Evolutionary conservation across 768 basidiomycete genomes (phyloP).

Genomic region (Mycena floridula): DNA sequence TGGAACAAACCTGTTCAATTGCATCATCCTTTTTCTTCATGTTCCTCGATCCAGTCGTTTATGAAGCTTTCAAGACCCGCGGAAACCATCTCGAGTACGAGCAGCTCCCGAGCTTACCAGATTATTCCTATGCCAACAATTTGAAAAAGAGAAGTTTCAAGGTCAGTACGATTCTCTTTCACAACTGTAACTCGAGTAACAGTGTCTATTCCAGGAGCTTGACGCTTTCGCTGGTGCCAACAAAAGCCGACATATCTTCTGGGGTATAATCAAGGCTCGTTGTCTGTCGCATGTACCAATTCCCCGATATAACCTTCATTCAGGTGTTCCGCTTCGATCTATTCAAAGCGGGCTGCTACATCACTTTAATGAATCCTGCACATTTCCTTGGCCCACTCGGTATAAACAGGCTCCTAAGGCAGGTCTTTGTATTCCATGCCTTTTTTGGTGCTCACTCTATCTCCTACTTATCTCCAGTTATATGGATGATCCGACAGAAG

Average conservation of each 20-base stretch:
- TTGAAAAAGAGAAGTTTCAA: conserved; percentile 19
- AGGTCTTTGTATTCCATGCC: too few species aligned
- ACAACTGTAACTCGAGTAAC: too few species aligned
- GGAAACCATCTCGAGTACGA: conserved; percentile 42
- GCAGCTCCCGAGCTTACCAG: conserved; percentile 54
- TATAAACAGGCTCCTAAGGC: conserved; percentile 17
- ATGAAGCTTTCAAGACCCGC: conserved; percentile 33
- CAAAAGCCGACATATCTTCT: conserved; percentile 10
- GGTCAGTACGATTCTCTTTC: too few species aligned
- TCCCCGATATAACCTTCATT: too few species aligned
- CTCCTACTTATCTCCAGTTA: conserved; percentile 35
- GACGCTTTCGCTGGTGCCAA: too few species aligned
- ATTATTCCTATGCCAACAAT: conserved; percentile 45
- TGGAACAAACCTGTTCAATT: conserved; percentile 45
- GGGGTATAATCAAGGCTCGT: too few species aligned
- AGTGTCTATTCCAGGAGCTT: too few species aligned
- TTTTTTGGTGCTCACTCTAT: too few species aligned
- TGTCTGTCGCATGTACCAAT: too few species aligned
- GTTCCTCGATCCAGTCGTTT: conserved; percentile 51
- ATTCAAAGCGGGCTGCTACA: too few species aligned
- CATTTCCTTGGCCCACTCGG: conserved; percentile 20
- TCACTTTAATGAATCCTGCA: conserved; percentile 27
- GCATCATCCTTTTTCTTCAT: conserved; percentile 36
- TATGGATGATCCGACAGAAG: too few species aligned
- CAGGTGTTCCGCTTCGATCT: too few species aligned